phyloP scores from a whole-genome alignment of 306 rosid species.

The Fragaria nilgerrensis region DNA sequence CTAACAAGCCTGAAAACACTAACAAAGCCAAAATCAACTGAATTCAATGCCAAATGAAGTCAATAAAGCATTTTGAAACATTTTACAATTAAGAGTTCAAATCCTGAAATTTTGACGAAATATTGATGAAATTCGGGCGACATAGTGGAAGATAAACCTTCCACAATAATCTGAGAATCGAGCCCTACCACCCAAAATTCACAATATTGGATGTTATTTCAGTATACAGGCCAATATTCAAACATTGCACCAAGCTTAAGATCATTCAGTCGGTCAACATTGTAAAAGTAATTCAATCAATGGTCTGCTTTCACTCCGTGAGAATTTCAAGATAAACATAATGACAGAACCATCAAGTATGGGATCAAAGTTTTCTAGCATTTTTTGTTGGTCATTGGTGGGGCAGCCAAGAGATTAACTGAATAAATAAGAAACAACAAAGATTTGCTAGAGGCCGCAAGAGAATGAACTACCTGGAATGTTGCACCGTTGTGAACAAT shows the following conservation, averaged over 20 bases:
- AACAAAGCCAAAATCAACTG: not conserved
- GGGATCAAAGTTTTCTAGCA: not conserved
- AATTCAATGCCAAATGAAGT: not conserved
- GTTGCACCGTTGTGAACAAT: slow-evolving; percentile 93
- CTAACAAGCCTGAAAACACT: not conserved
- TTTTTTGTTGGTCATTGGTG: not conserved
- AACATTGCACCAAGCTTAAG: not conserved
- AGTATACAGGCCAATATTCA: not conserved
- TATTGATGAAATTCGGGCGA: not conserved
- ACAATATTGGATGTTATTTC: not conserved
- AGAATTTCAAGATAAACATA: not conserved
- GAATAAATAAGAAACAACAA: slow-evolving; percentile 15
- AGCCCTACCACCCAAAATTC: not conserved
- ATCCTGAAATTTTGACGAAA: too few species aligned
- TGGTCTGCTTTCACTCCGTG: not conserved
- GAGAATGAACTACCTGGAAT: slow-evolving; percentile 71
- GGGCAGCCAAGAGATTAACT: not conserved
- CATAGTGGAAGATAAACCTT: slow-evolving; percentile 6
- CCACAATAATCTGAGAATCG: not conserved
- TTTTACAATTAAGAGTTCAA: not conserved
- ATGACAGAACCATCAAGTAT: not conserved
- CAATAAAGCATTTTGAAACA: not conserved
- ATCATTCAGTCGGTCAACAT: not conserved
- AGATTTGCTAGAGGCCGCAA: slow-evolving; percentile 15
- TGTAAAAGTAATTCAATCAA: slow-evolving; percentile 1